Conservation (phyloP, 345 rosid genomes). For the Aegle marmelos region DNA sequence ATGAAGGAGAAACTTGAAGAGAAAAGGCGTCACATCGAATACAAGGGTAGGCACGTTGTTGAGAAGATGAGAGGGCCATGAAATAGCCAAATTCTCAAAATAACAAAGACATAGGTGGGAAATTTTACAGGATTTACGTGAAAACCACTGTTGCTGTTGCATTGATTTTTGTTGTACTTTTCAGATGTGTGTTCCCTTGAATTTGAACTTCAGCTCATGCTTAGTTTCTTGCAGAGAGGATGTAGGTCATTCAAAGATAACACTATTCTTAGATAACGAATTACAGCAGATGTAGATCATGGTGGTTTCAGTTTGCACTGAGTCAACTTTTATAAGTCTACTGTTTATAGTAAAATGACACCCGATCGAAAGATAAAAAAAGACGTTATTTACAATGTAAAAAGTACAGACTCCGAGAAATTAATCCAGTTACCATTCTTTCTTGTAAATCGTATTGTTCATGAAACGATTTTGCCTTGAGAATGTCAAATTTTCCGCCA, state of each 20-base stretch:
- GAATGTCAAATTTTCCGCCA: background rate
- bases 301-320: background rate
- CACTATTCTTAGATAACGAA: background rate
- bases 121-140: background rate
- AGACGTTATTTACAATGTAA: background rate
- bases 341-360: background rate
- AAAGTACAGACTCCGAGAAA: background rate
- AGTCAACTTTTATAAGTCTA: background rate
- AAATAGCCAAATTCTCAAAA: constrained; percentile 8
- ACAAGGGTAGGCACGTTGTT: constrained; percentile 65
- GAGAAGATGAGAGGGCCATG: constrained; percentile 82
- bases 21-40: constrained; percentile 82
- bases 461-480: background rate
- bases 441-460: background rate
- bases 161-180: background rate
- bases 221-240: background rate
- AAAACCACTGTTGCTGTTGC: background rate
- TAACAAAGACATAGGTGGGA: background rate
- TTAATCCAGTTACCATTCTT: no score
- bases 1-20: constrained; percentile 92
- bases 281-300: background rate
- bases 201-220: background rate
- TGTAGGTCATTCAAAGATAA: background rate
- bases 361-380: background rate
- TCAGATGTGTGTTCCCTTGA: background rate